Conservation (phyloP, 2,329 filamentous ascomycete species). For the Dactylellina parvicollis region DNA sequence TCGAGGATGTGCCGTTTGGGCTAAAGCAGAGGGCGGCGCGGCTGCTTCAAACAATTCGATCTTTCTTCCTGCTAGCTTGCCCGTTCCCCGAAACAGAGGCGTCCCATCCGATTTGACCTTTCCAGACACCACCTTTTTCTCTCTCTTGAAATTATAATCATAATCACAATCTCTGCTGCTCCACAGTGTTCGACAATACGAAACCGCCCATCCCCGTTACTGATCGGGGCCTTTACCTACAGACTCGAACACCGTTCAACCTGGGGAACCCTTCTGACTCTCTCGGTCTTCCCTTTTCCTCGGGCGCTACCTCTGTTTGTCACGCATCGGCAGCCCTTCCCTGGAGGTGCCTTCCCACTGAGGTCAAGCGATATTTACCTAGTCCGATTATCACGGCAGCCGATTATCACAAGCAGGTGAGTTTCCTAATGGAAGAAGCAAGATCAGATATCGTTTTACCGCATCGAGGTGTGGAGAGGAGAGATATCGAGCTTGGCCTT, state of each 20-base stretch:
- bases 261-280: neutral
- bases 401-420: slow-evolving; percentile 51
- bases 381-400: slow-evolving; percentile 18
- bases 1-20: slow-evolving; percentile 30
- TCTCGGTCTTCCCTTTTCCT: neutral
- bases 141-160: slow-evolving; percentile 12
- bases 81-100: slow-evolving; percentile 54
- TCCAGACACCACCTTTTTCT: slow-evolving; percentile 21
- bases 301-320: slow-evolving; percentile 3
- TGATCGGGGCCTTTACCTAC: slow-evolving; percentile 44
- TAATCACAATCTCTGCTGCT: slow-evolving; percentile 4
- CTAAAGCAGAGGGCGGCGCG: slow-evolving; percentile 36
- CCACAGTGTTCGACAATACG: slow-evolving; percentile 38
- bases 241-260: neutral
- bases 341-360: slow-evolving; percentile 36
- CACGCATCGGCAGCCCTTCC: neutral
- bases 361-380: slow-evolving; percentile 52
- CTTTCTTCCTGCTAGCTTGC: slow-evolving; percentile 35
- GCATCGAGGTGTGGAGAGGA: neutral
- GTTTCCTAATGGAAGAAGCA: slow-evolving; percentile 2
- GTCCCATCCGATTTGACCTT: slow-evolving; percentile 49
- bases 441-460: neutral
- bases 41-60: slow-evolving; percentile 26
- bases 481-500: neutral
- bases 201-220: slow-evolving; percentile 41